These are phyloP conservation scores for Venustampulla echinocandica DNA, from an alignment of 495 filamentous ascomycete genomes.

Conservation along the genomic window DNA sequence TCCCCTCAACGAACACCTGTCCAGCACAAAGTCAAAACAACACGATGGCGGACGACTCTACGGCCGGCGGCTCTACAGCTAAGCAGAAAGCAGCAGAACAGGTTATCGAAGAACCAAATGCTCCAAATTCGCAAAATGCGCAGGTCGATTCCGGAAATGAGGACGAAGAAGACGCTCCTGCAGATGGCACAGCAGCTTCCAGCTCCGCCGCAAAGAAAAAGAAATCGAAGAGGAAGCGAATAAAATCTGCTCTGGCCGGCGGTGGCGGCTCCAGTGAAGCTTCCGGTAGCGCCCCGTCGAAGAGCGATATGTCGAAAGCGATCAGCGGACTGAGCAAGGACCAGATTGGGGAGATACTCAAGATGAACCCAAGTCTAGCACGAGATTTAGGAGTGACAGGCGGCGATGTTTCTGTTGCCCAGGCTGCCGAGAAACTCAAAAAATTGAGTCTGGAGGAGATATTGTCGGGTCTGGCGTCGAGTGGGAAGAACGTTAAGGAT, in stretches of 20 bases:
- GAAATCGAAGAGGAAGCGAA: constrained; percentile 44
- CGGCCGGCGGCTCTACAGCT: constrained; percentile 30
- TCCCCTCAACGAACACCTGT: neutral
- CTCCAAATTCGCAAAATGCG: constrained; percentile 9
- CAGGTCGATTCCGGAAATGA: constrained; percentile 34
- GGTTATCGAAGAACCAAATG: constrained; percentile 19
- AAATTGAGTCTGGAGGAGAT: constrained; percentile 69
- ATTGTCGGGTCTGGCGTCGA: constrained; percentile 65
- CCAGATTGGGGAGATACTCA: constrained; percentile 46
- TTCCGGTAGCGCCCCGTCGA: constrained; percentile 14
- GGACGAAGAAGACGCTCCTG: constrained; percentile 25
- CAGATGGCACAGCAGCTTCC: constrained; percentile 14
- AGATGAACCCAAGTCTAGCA: constrained; percentile 53
- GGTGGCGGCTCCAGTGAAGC: constrained; percentile 8
- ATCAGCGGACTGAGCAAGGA: constrained; percentile 36
- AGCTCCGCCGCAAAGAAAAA: constrained; percentile 35
- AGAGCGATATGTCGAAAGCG: constrained; percentile 34
- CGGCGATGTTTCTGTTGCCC: constrained; percentile 28
- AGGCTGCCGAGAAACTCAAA: constrained; percentile 50
- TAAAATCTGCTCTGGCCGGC: constrained; percentile 28
- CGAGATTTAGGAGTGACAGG: constrained; percentile 37
- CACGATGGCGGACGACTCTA: constrained; percentile 39
- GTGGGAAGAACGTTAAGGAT: constrained; percentile 84
- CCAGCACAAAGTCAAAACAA: neutral
- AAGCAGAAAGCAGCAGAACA: constrained; percentile 19